Conservation (phyloP, 768 basidiomycete genomes). For the Botryobasidium botryosum region DNA sequence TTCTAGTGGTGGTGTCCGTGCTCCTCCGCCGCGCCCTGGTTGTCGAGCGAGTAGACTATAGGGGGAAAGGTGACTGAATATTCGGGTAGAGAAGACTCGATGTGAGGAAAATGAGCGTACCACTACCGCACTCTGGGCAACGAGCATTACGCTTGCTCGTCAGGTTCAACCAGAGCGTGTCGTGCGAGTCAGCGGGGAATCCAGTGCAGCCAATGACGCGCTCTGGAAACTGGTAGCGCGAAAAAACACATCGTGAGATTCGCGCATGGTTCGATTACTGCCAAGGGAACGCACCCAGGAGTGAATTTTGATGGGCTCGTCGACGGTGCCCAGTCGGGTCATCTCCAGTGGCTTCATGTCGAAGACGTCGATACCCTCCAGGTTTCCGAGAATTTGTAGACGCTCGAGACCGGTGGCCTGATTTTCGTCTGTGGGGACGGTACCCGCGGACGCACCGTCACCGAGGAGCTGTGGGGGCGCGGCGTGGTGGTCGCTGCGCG, state of each 20-base stretch:
- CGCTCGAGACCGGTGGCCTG: conserved; percentile 96
- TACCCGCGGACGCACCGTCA: conserved; percentile 48
- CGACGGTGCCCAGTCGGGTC: conserved; percentile 71
- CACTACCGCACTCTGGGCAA: conserved; percentile 88
- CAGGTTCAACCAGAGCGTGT: conserved; percentile 69
- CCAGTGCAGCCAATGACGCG: conserved; percentile 93
- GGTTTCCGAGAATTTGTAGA: conserved; percentile 76
- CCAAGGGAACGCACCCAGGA: conserved; percentile 48
- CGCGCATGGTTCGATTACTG: neutral
- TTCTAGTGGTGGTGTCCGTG: too few species aligned
- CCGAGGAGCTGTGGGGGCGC: conserved; percentile 48
- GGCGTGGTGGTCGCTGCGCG: too few species aligned
- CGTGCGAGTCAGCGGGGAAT: conserved; percentile 87
- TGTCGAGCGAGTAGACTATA: too few species aligned
- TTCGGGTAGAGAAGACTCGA: too few species aligned
- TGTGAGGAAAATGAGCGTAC: too few species aligned
- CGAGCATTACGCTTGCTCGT: conserved; percentile 43
- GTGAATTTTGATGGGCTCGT: conserved; percentile 72
- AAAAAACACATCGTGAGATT: neutral
- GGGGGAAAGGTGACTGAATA: too few species aligned
- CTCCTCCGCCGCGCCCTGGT: too few species aligned
- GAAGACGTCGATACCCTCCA: conserved; percentile 81
- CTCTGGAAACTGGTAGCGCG: conserved; percentile 18
- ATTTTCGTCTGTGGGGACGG: conserved; percentile 63
- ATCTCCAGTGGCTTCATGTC: conserved; percentile 74